Evolutionary conservation across 345 rosid genomes (phyloP).

Genomic region (Rhodomyrtus tomentosa): DNA sequence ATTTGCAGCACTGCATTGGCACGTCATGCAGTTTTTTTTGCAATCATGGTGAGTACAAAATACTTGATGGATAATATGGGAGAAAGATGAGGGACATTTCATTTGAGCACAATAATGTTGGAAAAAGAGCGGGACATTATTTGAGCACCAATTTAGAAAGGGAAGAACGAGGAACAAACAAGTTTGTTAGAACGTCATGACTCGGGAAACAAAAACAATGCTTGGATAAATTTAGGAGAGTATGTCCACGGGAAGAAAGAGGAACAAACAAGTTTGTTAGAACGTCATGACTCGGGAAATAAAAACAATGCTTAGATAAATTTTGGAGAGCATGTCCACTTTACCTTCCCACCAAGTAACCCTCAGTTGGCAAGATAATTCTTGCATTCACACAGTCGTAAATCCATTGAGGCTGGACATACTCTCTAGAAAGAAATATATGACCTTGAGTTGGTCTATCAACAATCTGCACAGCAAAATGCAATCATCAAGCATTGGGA

Average conservation of each 20-base stretch:
- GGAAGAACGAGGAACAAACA: not conserved
- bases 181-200: not conserved
- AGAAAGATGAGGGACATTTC: not conserved
- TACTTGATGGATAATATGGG: not conserved
- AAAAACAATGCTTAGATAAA: not conserved
- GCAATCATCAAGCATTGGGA: not conserved
- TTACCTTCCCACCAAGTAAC: conserved; percentile 78
- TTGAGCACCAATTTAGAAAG: not conserved
- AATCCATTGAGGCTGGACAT: conserved; percentile 96
- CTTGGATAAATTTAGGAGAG: not conserved
- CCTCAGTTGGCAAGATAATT: conserved; percentile 59
- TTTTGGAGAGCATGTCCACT: not conserved
- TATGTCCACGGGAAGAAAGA: not conserved
- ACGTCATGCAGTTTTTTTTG: not conserved
- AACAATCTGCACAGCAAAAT: conserved; percentile 49
- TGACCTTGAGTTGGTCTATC: conserved; percentile 91
- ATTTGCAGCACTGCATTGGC: not conserved
- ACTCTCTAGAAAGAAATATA: conserved; percentile 63
- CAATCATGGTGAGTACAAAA: not conserved
- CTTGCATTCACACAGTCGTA: conserved; percentile 74
- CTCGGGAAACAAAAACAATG: not conserved
- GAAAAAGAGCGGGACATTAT: not conserved
- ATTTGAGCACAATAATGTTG: not conserved
- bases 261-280: not conserved
- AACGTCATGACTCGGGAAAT: not conserved